Base-by-base conservation (phyloP, 805 yeast species). In the Clavispora asparagi region DNA sequence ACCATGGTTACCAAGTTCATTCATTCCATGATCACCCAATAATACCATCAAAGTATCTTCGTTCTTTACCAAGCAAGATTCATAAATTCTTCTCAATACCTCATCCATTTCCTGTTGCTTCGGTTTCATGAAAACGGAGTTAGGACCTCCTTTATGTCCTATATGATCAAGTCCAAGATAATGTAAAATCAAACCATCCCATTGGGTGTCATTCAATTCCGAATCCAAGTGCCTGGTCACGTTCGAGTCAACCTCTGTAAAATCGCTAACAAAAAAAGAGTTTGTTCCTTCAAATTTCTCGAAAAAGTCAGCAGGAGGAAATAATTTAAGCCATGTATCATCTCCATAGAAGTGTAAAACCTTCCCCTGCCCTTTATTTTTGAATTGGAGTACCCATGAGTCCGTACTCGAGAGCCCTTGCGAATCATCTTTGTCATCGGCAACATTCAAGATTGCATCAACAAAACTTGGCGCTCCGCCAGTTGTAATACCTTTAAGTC, bases 21-120 rank as follows among this genome's bases (percentile, higher is more conserved):
- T 90, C 97, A 91, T 91, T 4, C 97, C 98, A 63, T 91, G 98
- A 57, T 91, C 98, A 0, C 98, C 98, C 72, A 87, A 67, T 0
- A 91, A 78, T 6, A 91, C 78, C 19, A 92, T 64, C 41, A 94
- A 62, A 0, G 96, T 84, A 25, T 63, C 51, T n/a, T 60, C 53
- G 17, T 51, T 55, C 46, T 14, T 60, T 45, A 23, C 51, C 25
- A 30, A 50, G n/a, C 39, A 45, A 31, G 31, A 56, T 0, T 44
- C 33, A 57, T 79, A 87, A 0, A 92, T 61, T 32, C 68, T 57
- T 40, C 72, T 50, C 1, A 91, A 67, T 1, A 94, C 76, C 0
- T 48, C 53, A 61, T 94, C 97, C 96, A 94, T 88, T 62, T 94
- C 99, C 5, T 44, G 47, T 50, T 90, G 97, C 58, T 94, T 94